A percentile compares a stretch with the other conserved stretches of the same genome.
These are phyloP conservation scores for Spinacia oleracea DNA, from an alignment of 179 eudicot species.

Conservation along the genomic window DNA sequence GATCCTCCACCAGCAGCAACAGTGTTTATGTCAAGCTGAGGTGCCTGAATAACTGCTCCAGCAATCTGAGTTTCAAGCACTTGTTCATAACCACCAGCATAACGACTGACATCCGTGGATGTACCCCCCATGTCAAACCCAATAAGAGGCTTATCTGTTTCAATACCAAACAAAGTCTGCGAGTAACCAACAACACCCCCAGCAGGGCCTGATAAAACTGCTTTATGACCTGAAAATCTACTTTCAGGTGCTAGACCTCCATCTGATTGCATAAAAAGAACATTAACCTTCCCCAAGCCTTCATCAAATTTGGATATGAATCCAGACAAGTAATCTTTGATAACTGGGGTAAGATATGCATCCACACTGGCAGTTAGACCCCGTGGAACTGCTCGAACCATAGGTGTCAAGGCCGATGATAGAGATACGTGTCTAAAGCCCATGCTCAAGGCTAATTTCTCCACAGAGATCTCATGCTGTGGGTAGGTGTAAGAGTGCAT, in stretches of 20 bases:
- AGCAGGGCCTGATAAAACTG: constrained; percentile 96
- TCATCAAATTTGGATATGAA: constrained; percentile 91
- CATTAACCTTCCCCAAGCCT: constrained; percentile 73
- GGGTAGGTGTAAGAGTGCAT: constrained; percentile 95
- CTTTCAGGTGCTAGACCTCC: constrained; percentile 97
- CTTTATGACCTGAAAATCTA: constrained; percentile 98
- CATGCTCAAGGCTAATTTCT: constrained; percentile 72
- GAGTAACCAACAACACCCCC: constrained; percentile 99
- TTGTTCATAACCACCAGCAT: constrained; percentile 91
- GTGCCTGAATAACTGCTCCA: constrained; percentile 95
- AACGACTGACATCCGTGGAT: constrained; percentile 97
- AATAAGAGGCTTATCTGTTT: constrained; percentile 87
- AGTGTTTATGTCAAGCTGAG: constrained; percentile 97
- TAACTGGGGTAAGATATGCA: constrained; percentile 94
- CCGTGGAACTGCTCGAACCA: constrained; percentile 98
- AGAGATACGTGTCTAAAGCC: constrained; percentile 93
- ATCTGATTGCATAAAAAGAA: constrained; percentile 95
- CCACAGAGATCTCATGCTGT: constrained; percentile 67
- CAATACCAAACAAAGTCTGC: constrained; percentile 80
- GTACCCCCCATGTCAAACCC: constrained; percentile 99
- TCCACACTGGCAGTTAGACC: constrained; percentile 98
- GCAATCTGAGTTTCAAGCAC: constrained; percentile 96
- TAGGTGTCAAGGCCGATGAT: constrained; percentile 93
- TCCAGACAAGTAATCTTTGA: constrained; percentile 81
- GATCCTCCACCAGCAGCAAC: constrained; percentile 99